Base-by-base conservation (phyloP, 208 protist species). In the Leishmania aethiopica region DNA sequence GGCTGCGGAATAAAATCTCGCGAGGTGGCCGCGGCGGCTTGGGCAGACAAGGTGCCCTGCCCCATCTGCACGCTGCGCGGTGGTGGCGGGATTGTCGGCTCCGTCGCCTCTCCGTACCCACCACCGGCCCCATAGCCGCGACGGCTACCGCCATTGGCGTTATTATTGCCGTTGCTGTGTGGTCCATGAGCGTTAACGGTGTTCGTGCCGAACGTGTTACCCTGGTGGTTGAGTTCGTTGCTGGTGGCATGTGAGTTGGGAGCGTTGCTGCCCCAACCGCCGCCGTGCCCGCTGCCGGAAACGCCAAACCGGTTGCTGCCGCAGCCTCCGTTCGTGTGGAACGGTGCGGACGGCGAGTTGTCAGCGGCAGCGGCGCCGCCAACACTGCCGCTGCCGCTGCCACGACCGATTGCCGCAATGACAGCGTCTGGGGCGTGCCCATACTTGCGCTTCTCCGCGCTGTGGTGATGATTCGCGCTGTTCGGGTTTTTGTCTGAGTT, bases 11-110 rank as follows among this genome's bases (percentile, higher is more conserved):
- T 82, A 28, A 82, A 71, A 79, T 86, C 82, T 22, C 59, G 51
- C 7, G 73, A 55, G 49, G 73, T 62, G 3, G 53, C 49, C 13
- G 77, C 35, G 4, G 82, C 3, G 55, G 35, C 22, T 37, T 82
- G 82, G n/a, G 82, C 49, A 49, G 62, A 49, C 62, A 86, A 49
- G 25, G 74, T 80, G 2, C 82, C 77, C 55, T 86, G 82, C 10
- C 78, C 64, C 73, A 86, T 86, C 78, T 86, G 82, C 73, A 86
- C 82, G 55, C 82, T 86, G 53, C 82, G 82, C 42, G 82, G 82
- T 6, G 82, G 82, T 35, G 82, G 82, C 73, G 82, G 82, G 53
- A 86, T 82, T 59, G 82, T 79, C 53, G 82, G 57, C 57, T 82
- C 82, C 3, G 32, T 59, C 0, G 66, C 57, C 62, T 79, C 82